phyloP scores from a whole-genome alignment of 2,329 filamentous ascomycete species.

The Harringtonia aguacate region DNA sequence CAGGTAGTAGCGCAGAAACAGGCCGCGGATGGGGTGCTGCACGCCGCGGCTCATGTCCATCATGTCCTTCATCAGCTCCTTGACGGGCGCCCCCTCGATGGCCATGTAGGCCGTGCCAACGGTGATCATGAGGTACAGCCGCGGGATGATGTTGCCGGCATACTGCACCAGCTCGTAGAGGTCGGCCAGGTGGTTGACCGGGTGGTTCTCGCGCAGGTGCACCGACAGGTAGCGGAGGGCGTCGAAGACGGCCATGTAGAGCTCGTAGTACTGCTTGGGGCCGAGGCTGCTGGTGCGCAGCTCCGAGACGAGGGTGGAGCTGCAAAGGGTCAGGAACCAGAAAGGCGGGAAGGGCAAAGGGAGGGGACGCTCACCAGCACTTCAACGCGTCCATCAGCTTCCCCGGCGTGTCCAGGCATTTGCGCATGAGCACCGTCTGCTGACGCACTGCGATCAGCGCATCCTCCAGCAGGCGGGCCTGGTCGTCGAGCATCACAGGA shows the following conservation, averaged over 20 bases:
- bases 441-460: conserved; percentile 92
- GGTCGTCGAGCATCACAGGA: conserved; percentile 62
- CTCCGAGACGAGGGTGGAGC: conserved; percentile 96
- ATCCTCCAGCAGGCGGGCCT: conserved; percentile 92
- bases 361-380: conserved; percentile 60
- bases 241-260: conserved; percentile 99
- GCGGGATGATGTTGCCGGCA: conserved; percentile 93
- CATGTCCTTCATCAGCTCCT: conserved; percentile 99
- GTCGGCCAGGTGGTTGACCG: conserved; percentile 94
- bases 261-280: conserved; percentile 99
- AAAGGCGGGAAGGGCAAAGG: background rate
- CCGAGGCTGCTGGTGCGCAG: conserved; percentile 91
- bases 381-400: conserved; percentile 99
- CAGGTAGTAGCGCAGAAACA: conserved; percentile 93
- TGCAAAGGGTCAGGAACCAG: conserved; percentile 24
- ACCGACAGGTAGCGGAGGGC: conserved; percentile 92
- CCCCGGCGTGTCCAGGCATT: conserved; percentile 90
- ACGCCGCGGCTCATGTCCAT: conserved; percentile 99
- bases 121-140: conserved; percentile 97
- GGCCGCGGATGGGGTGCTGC: conserved; percentile 87
- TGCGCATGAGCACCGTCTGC: conserved; percentile 94
- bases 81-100: conserved; percentile 94
- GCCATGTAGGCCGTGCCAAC: conserved; percentile 99
- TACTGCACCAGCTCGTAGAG: conserved; percentile 93
- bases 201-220: conserved; percentile 94